These are phyloP conservation scores for Speleostelium caveatum DNA, from an alignment of 78 protist species.

Conservation along the genomic window DNA sequence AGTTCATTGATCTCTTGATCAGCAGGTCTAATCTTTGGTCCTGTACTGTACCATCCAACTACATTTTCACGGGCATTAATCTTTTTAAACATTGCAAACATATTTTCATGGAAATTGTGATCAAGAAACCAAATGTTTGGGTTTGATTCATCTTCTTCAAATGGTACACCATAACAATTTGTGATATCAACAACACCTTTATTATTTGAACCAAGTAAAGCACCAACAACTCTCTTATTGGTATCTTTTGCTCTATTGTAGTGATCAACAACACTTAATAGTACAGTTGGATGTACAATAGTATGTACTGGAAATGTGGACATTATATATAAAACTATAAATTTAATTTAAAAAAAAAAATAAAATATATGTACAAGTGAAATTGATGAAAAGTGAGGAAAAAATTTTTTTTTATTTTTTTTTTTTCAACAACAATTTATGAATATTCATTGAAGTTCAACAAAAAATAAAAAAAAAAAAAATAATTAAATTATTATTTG, in stretches of 20 bases:
- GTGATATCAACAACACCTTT: constrained; percentile 91
- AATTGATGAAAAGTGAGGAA: not conserved
- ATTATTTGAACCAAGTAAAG: constrained; percentile 90
- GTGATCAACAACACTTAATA: constrained; percentile 97
- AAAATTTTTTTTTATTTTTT: too few relatives aligned
- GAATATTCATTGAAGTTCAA: too few relatives aligned
- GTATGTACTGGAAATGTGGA: constrained; percentile 37
- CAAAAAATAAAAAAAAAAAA: not conserved
- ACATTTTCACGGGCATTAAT: constrained; percentile 95
- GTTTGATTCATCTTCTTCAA: constrained; percentile 95
- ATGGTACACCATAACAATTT: constrained; percentile 97
- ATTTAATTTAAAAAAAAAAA: constrained; percentile 1
- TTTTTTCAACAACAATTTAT: too few relatives aligned
- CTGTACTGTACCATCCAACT: constrained; percentile 99
- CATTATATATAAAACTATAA: not conserved
- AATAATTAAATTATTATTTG: not conserved
- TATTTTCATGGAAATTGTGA: constrained; percentile 94
- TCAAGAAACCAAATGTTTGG: constrained; percentile 96
- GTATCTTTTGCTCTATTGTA: constrained; percentile 87
- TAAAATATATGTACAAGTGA: not conserved
- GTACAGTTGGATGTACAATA: constrained; percentile 96
- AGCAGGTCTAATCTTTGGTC: constrained; percentile 94
- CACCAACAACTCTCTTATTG: constrained; percentile 95
- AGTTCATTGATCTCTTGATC: constrained; percentile 95
- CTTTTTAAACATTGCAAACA: constrained; percentile 96